A percentile compares a stretch with the other conserved stretches of the same genome.
Conservation (phyloP, 2,329 filamentous ascomycete genomes). For the Eutypa lata region DNA sequence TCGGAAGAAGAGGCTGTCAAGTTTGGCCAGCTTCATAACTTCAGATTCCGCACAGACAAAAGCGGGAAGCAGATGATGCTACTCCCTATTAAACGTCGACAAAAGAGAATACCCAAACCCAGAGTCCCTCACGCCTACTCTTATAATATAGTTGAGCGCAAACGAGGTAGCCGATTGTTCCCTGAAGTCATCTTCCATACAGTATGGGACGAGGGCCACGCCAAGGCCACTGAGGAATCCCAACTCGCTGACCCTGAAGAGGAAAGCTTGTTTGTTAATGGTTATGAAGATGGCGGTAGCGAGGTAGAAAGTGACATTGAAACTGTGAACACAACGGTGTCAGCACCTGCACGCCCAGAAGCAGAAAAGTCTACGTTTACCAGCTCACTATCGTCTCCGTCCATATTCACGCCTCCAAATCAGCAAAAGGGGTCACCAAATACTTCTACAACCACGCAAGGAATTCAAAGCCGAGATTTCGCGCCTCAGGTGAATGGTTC, state of each 20-base stretch:
- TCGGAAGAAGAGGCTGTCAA: conserved; percentile 62
- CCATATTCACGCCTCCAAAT: background rate
- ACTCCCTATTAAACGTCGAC: conserved; percentile 29
- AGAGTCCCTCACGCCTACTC: conserved; percentile 56
- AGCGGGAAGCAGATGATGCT: conserved; percentile 41
- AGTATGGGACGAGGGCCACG: conserved; percentile 35
- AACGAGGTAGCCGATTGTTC: conserved; percentile 50
- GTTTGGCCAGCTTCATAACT: conserved; percentile 58
- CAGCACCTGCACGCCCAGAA: background rate
- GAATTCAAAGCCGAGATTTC: background rate
- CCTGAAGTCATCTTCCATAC: conserved; percentile 56
- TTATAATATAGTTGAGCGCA: conserved; percentile 54
- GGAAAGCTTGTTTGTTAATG: conserved; percentile 26
- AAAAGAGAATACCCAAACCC: conserved; percentile 41
- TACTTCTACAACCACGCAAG: background rate
- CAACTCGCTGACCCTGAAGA: conserved; percentile 2
- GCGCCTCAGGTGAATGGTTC: background rate
- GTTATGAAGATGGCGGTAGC: conserved; percentile 6
- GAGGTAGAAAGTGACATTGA: conserved; percentile 10
- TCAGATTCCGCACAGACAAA: conserved; percentile 46
- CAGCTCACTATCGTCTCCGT: background rate
- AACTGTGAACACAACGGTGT: conserved; percentile 4
- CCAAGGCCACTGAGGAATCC: background rate
- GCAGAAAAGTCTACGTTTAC: background rate
- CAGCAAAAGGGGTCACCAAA: background rate